These are phyloP conservation scores for Lipomyces yamadae DNA, from an alignment of 805 yeast species.

Conservation along the genomic window DNA sequence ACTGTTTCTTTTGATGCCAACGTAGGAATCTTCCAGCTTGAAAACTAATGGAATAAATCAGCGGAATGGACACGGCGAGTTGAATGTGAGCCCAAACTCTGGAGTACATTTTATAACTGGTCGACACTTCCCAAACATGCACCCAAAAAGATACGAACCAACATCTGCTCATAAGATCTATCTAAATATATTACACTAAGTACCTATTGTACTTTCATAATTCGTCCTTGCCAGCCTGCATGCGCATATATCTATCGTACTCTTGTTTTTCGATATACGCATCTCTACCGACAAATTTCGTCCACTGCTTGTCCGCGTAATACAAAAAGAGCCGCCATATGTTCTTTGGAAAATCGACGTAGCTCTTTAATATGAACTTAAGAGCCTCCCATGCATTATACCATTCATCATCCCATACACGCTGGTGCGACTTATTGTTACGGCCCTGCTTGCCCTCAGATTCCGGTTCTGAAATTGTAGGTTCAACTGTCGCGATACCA, in stretches of 20 bases:
- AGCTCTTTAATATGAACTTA: conserved; percentile 66
- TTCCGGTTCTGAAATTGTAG: conserved; percentile 3
- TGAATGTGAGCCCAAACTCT: no score
- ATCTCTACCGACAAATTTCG: conserved; percentile 68
- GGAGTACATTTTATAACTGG: no score
- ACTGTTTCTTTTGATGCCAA: no score
- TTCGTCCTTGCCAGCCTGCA: conserved; percentile 5
- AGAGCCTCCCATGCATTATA: conserved; percentile 62
- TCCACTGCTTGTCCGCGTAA: conserved; percentile 67
- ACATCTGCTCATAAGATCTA: neutral
- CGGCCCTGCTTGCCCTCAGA: conserved; percentile 20
- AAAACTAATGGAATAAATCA: no score
- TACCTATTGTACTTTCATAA: neutral
- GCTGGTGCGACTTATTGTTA: conserved; percentile 15
- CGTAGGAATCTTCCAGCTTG: no score
- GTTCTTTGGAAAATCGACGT: conserved; percentile 69
- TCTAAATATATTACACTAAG: neutral
- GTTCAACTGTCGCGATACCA: neutral
- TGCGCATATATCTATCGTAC: conserved; percentile 8
- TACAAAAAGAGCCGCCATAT: conserved; percentile 57
- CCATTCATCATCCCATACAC: conserved; percentile 54
- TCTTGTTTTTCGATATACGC: conserved; percentile 10
- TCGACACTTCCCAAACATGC: no score
- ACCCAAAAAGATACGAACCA: neutral
- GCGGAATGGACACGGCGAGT: no score